Evolutionary conservation across 768 basidiomycete species (phyloP).

Genomic region (Collybiopsis luxurians): DNA sequence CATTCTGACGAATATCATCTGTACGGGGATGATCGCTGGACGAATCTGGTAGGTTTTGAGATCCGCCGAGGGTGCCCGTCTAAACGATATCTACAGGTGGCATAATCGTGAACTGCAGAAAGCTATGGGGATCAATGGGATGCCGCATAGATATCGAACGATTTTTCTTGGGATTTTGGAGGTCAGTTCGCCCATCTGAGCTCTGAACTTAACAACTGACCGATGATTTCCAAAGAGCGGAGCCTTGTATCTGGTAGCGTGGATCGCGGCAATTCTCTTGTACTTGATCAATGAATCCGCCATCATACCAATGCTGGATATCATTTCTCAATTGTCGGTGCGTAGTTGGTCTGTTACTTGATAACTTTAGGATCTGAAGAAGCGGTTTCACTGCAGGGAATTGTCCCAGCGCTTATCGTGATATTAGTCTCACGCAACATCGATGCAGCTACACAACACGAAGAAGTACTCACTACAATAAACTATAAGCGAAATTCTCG

Average conservation of each 20-base stretch:
- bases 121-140: constrained; percentile 1
- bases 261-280: background rate
- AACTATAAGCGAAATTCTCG: background rate
- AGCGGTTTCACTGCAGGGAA: background rate
- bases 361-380: background rate
- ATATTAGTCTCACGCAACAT: constrained; percentile 5
- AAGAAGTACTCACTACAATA: constrained; percentile 4
- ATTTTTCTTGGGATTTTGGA: constrained; percentile 4
- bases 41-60: constrained; percentile 2
- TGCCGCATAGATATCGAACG: constrained; percentile 1
- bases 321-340: constrained; percentile 6
- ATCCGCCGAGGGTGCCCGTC: too few species aligned
- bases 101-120: constrained; percentile 4
- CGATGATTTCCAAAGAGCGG: too few species aligned
- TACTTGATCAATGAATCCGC: constrained; percentile 4
- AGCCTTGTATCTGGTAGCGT: background rate
- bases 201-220: background rate
- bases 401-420: constrained; percentile 7
- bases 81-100: background rate
- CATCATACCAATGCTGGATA: constrained; percentile 2
- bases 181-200: background rate
- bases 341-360: background rate
- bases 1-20: constrained; percentile 6
- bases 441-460: constrained; percentile 3
- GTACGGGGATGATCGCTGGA: constrained; percentile 9